Evolutionary conservation across 2,329 filamentous ascomycete species (phyloP), one percentile per base, ranked within the genome.

Genomic region (Aureobasidium namibiae): DNA sequence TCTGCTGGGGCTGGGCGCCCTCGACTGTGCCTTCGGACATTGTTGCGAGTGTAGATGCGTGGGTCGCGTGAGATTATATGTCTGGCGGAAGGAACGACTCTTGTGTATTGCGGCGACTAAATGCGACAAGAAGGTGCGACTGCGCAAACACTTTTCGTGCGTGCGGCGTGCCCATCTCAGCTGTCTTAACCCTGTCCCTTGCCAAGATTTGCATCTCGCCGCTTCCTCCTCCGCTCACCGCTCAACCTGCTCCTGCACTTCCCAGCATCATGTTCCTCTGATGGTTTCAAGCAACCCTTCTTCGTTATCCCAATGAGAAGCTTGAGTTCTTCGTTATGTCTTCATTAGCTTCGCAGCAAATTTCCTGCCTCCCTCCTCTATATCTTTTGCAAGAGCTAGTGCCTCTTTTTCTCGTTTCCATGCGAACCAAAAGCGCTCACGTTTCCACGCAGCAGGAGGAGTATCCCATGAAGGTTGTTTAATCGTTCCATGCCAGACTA

Each of bases 1-100:
- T 62, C 29, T 54, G 38, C 52, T 63, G 62, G 33, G 62, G 62
- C 53, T 61, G 54, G 26, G 62, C 62, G 44, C 62, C 48, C 53
- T 63, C 62, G 52, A 62, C 60, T 11, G 21, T 60, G 31, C 60
- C 62, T 23, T 61, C 61, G 26, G 54, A 57, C 54, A 57, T 57
- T n/a, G 33, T 38, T 21, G 18, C 52, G 36, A 13, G 38, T 18
- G 14, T 31, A n/a, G 6, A 8, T 29, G 38, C 31, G 26, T 46
- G 18, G 29, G 26, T 39, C 31, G 29, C 46, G 46, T n/a, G 24
- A 4, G 7, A 11, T 9, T 24, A 16, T 26, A 6, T 41, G 50
- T 18, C 16, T 34, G n/a, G 24, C 29, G 42, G 18, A 56, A 34
- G 26, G 39, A 56, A 6, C 14, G 36, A 34, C 38, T 14, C 10